phyloP scores from a whole-genome alignment of 2,329 filamentous ascomycete genomes.

The Monilinia laxa region DNA sequence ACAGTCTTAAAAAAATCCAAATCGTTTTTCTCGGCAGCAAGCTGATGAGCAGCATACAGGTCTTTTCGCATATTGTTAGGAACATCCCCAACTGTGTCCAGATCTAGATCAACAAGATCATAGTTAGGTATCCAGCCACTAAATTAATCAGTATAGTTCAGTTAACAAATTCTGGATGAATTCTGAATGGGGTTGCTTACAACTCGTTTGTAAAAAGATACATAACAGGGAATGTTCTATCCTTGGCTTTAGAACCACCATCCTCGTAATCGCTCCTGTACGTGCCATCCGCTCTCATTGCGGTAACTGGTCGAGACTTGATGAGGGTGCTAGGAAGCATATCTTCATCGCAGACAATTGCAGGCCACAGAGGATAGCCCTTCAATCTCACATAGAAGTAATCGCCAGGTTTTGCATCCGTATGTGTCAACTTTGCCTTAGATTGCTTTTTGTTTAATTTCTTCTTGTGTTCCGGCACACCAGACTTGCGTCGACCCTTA shows the following conservation, averaged over 20 bases:
- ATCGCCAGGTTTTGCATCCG: slow-evolving; percentile 85
- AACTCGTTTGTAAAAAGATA: slow-evolving; percentile 95
- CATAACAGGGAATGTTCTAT: slow-evolving; percentile 92
- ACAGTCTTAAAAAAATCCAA: slow-evolving; percentile 82
- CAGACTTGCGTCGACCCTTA: slow-evolving; percentile 71
- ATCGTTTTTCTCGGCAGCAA: slow-evolving; percentile 76
- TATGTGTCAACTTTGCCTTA: slow-evolving; percentile 65
- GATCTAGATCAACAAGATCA: slow-evolving; percentile 73
- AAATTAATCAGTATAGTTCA: slow-evolving; percentile 27
- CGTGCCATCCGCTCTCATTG: slow-evolving; percentile 76
- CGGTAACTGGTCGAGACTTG: slow-evolving; percentile 78
- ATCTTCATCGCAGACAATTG: slow-evolving; percentile 88
- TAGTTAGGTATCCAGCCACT: slow-evolving; percentile 93
- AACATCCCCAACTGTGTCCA: slow-evolving; percentile 67
- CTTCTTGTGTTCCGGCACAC: slow-evolving; percentile 67
- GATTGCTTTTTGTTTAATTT: slow-evolving; percentile 86
- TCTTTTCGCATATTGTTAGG: slow-evolving; percentile 76
- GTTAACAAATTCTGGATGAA: slow-evolving; percentile 1
- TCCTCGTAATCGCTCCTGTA: slow-evolving; percentile 86
- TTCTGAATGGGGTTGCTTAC: slow-evolving; percentile 57
- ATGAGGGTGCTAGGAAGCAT: slow-evolving; percentile 84
- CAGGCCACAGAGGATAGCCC: slow-evolving; percentile 92
- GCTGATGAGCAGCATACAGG: slow-evolving; percentile 73
- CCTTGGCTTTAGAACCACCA: slow-evolving; percentile 79
- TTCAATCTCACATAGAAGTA: slow-evolving; percentile 92